These are phyloP conservation scores for Davidsoniella neocaledoniae DNA, from an alignment of 2,329 filamentous ascomycete genomes.

Conservation along the genomic window DNA sequence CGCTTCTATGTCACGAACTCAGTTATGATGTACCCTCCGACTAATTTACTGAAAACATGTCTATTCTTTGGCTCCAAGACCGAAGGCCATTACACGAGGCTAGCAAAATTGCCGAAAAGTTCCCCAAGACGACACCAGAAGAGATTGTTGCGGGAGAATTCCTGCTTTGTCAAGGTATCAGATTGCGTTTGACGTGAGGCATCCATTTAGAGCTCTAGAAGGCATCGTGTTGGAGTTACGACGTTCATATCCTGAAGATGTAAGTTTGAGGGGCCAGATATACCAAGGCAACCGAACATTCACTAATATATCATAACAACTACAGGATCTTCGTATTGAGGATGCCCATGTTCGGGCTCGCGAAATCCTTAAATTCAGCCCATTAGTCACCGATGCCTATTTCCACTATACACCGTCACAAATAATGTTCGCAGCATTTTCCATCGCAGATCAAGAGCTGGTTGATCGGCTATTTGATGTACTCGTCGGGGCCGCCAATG, in stretches of 20 bases:
- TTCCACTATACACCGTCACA: conserved; percentile 91
- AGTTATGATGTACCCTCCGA: conserved; percentile 88
- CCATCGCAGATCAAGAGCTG: conserved; percentile 55
- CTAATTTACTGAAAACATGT: conserved; percentile 73
- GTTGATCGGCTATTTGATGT: conserved; percentile 21
- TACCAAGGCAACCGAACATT: too few species aligned
- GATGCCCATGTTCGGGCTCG: conserved; percentile 58
- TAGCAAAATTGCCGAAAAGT: conserved; percentile 45
- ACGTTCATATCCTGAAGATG: conserved; percentile 45
- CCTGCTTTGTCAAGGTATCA: conserved; percentile 74
- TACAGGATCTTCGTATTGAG: conserved; percentile 26
- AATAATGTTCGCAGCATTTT: conserved; percentile 72
- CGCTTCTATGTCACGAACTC: conserved; percentile 95
- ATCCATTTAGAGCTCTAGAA: conserved; percentile 77
- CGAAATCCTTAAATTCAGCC: conserved; percentile 59
- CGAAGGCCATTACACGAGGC: conserved; percentile 61
- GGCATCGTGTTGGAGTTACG: conserved; percentile 72
- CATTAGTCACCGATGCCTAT: conserved; percentile 84
- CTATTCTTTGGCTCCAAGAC: conserved; percentile 90
- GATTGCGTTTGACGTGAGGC: conserved; percentile 83
- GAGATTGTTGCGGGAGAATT: conserved; percentile 86
- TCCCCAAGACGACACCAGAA: conserved; percentile 56
- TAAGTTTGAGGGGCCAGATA: conserved; percentile 14
- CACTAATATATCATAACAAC: too few species aligned
- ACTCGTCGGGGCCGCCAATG: conserved; percentile 17